phyloP scores from a whole-genome alignment of 176 grass and related monocot species.

The Thinopyrum elongatum region DNA sequence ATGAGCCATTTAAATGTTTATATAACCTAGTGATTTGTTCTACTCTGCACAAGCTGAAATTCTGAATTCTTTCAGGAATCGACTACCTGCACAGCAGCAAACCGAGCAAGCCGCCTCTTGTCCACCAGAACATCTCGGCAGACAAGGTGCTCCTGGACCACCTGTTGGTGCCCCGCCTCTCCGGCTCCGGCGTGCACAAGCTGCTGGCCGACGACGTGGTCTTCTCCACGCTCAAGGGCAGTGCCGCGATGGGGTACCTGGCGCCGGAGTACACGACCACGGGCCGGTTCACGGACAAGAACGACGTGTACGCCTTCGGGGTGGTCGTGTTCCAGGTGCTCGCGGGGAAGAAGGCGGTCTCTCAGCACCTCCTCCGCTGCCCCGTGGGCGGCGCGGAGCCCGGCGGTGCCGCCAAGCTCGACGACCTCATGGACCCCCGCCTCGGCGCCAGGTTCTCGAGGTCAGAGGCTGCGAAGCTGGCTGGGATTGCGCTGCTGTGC shows the following conservation, averaged over 20 bases:
- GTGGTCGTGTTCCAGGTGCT: conserved; percentile 68
- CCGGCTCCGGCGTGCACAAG: conserved; percentile 58
- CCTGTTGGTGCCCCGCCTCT: conserved; percentile 47
- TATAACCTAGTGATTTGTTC: neutral
- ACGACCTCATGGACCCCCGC: conserved; percentile 65
- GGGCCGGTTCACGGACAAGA: conserved; percentile 73
- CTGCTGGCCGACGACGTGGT: conserved; percentile 75
- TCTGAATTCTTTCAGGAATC: conserved; percentile 41
- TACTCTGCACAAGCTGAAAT: neutral
- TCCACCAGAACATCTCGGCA: conserved; percentile 71
- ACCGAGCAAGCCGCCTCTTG: conserved; percentile 41
- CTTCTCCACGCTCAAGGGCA: conserved; percentile 78
- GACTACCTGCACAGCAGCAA: conserved; percentile 73
- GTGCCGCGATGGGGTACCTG: conserved; percentile 80
- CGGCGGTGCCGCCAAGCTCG: conserved; percentile 26
- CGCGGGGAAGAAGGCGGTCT: conserved; percentile 49
- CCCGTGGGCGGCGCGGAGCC: conserved; percentile 8
- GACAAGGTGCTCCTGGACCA: conserved; percentile 71
- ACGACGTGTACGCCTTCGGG: conserved; percentile 80
- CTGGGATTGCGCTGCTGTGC: conserved; percentile 72
- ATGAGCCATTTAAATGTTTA: neutral
- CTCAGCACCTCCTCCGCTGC: conserved; percentile 37
- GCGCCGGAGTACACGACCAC: conserved; percentile 77
- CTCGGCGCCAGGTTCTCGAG: conserved; percentile 58
- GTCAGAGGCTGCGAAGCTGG: conserved; percentile 61